Evolutionary conservation across 495 filamentous ascomycete species (phyloP).

Genomic region (Monascus purpureus): DNA sequence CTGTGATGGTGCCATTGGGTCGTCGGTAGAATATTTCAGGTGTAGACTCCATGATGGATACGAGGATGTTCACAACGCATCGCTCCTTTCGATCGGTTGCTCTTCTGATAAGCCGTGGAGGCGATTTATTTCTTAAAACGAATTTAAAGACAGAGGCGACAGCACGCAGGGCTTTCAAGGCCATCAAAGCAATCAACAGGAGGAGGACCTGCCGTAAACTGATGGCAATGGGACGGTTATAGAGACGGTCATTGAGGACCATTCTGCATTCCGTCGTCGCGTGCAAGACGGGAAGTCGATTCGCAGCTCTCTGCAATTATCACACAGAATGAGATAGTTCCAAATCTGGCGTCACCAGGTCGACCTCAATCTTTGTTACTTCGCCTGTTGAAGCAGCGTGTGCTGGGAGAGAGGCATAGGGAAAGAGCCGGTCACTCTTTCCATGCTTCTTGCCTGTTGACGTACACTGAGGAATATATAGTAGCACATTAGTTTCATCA

Average conservation of each 20-base stretch:
- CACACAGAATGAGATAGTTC: too few species aligned
- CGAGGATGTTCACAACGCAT: conserved; percentile 5
- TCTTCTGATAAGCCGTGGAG: background rate
- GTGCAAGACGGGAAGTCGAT: too few species aligned
- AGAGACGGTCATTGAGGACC: background rate
- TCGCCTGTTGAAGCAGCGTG: too few species aligned
- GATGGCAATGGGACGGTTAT: conserved; percentile 2
- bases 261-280: too few species aligned
- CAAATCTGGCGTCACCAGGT: too few species aligned
- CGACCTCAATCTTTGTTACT: too few species aligned
- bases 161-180: background rate
- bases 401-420: too few species aligned
- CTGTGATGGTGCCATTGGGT: background rate
- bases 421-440: too few species aligned
- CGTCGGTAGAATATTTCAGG: background rate
- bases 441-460: too few species aligned
- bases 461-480: too few species aligned
- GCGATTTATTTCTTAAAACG: conserved; percentile 1
- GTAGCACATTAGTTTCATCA: too few species aligned
- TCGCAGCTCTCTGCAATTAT: too few species aligned
- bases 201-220: conserved; percentile 1
- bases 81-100: conserved; percentile 7
- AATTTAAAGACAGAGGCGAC: conserved; percentile 2
- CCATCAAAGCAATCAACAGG: background rate
- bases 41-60: conserved; percentile 5